phyloP scores from a whole-genome alignment of 2,329 filamentous ascomycete species.

The Chrysosporium keratinophilum region DNA sequence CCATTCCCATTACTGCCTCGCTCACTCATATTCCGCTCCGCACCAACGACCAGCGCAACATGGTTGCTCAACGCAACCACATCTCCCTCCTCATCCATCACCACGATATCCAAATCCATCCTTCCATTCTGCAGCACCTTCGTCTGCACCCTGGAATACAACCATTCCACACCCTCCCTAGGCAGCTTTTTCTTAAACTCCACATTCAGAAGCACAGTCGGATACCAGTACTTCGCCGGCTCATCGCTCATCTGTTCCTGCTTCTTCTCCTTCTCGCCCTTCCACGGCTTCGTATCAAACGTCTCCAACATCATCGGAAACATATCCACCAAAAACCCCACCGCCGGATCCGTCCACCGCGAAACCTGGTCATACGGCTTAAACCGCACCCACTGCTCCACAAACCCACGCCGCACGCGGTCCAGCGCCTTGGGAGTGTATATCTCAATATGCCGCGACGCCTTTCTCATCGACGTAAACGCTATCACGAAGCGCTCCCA shows the following conservation, averaged over 20 bases:
- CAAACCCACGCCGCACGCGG: conserved; percentile 26
- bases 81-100: conserved; percentile 55
- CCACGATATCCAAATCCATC: conserved; percentile 61
- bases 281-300: conserved; percentile 23
- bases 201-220: conserved; percentile 62
- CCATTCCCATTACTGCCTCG: conserved; percentile 26
- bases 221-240: conserved; percentile 54
- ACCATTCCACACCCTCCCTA: conserved; percentile 58
- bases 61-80: conserved; percentile 60
- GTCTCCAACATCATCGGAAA: conserved; percentile 57
- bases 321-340: conserved; percentile 59
- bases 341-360: conserved; percentile 51
- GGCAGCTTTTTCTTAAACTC: conserved; percentile 67
- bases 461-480: conserved; percentile 35
- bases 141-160: conserved; percentile 54
- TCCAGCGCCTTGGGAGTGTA: conserved; percentile 37
- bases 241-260: conserved; percentile 22
- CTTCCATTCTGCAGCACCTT: conserved; percentile 61
- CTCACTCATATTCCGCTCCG: conserved; percentile 52
- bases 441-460: conserved; percentile 42
- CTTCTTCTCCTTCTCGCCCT: conserved; percentile 14
- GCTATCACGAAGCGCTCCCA: conserved; percentile 37
- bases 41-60: conserved; percentile 52
- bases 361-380: conserved; percentile 36
- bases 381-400: conserved; percentile 60